Base-by-base conservation (phyloP, 169 alveolate genomes). In the Plasmodium gaboni region DNA sequence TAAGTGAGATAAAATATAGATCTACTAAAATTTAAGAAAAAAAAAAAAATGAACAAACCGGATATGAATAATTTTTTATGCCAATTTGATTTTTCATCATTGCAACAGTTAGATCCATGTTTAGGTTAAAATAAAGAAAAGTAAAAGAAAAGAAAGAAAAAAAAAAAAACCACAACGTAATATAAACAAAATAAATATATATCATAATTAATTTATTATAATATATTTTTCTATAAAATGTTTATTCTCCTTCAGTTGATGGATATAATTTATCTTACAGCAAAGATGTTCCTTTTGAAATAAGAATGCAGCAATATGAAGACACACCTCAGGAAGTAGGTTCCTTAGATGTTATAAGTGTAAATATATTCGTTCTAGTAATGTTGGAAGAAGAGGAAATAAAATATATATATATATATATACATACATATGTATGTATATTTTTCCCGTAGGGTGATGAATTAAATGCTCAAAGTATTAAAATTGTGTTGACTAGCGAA, bases 21-120 rank as follows among this genome's bases (percentile, higher is more conserved):
- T 38, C 10, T 38, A 38, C 46, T 38, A 74, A 74, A 64, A 42
- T 19, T 19, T 28, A n/a, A 38, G 44, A 17, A 28, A 26, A 71
- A 71, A 15, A 72, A 64, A 28, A 78, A 80, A 61, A 86, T 86
- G 92, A 86, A 71, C 60, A 86, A 86, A 71, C 28, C 59, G 60
- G 92, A 86, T 6, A 64, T 53, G 28, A 86, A 65, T 76, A 38
- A 86, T 44, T 86, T 86, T 86, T 86, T 86, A 42, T 86, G 92
- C 93, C 95, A 86, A 57, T 96, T 96, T 87, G 99, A 97, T 90
- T 96, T 95, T 83, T 71, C 96, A 26, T 97, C 97, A 17, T 94
- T 97, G 64, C 98, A 97, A 78, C 98, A 97, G 68, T 93, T 97
- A 93, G 98, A 97, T 88, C 99, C 99, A 42, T 92, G 98, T 42